Percentiles rank a stretch among this genome's conserved stretches.
These are phyloP conservation scores for Bassia scoparia DNA, from an alignment of 148 eudicot genomes.

Conservation along the genomic window DNA sequence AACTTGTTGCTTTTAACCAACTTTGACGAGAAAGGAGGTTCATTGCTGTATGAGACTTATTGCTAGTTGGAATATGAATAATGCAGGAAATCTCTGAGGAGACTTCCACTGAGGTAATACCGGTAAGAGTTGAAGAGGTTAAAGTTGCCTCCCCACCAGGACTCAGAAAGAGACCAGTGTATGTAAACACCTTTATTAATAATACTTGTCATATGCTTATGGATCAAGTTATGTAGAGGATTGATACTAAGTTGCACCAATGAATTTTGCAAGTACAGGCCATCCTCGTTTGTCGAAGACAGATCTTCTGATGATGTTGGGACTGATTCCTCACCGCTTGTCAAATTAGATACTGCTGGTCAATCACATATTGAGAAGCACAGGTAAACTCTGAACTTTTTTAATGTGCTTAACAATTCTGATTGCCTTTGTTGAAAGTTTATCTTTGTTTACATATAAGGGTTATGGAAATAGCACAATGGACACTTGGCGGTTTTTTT, in stretches of 20 bases:
- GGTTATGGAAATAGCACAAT: not conserved
- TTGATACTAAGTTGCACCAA: constrained; percentile 9
- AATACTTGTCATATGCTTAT: constrained; percentile 2
- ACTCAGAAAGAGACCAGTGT: constrained; percentile 78
- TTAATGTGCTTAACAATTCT: not conserved
- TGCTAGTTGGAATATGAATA: constrained; percentile 10
- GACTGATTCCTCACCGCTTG: constrained; percentile 40
- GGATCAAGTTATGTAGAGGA: not conserved
- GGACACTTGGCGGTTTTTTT: too few relatives aligned
- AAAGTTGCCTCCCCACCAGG: constrained; percentile 43
- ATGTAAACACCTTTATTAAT: constrained; percentile 29
- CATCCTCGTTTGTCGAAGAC: constrained; percentile 39
- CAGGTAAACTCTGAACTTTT: constrained; percentile 40
- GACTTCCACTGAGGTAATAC: constrained; percentile 36
- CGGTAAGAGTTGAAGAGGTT: constrained; percentile 39
- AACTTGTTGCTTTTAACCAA: not conserved
- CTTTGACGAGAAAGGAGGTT: not conserved
- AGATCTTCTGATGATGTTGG: constrained; percentile 37
- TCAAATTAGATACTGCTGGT: constrained; percentile 72
- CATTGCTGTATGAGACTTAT: not conserved
- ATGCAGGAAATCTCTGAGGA: constrained; percentile 39
- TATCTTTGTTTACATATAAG: not conserved
- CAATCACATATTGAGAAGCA: constrained; percentile 72
- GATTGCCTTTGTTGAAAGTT: not conserved
- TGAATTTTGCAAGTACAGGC: constrained; percentile 34